Evolutionary conservation across 2,329 filamentous ascomycete genomes (phyloP).

Genomic region (Madurella fahalii): DNA sequence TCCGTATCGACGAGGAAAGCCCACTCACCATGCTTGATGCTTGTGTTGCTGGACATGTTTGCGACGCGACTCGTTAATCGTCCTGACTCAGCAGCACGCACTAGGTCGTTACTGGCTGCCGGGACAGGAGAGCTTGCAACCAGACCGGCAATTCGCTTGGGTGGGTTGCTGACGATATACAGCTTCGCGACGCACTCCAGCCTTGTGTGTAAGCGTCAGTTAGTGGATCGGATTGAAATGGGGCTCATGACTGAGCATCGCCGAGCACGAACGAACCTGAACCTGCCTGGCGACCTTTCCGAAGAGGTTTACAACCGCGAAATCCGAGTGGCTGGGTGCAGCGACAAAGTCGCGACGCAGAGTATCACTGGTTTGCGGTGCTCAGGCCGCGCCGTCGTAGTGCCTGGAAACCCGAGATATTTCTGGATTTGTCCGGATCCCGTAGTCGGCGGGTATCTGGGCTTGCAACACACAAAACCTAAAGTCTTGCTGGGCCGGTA

Average conservation of each 20-base stretch:
- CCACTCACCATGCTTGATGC: constrained; percentile 11
- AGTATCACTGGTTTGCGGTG: not conserved
- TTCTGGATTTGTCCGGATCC: not conserved
- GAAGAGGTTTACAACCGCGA: not conserved
- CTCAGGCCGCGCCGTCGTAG: not conserved
- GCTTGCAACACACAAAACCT: not conserved
- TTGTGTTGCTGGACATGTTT: constrained; percentile 11
- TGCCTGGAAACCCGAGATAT: not conserved
- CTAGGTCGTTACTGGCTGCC: not conserved
- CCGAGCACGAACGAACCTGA: not conserved
- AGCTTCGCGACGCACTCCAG: not conserved
- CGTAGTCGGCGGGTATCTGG: not conserved
- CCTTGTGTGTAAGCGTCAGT: not conserved
- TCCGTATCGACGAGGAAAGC: not conserved
- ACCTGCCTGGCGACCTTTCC: not conserved
- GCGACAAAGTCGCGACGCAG: not conserved
- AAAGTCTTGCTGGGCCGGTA: not conserved
- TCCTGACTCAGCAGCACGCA: constrained; percentile 15
- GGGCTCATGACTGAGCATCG: not conserved
- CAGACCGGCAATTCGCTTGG: constrained; percentile 3
- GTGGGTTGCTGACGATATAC: not conserved
- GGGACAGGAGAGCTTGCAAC: not conserved
- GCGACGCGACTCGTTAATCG: not conserved
- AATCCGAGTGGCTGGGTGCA: constrained; percentile 8
- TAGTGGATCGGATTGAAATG: not conserved